phyloP scores from a whole-genome alignment of 345 rosid species.

The Cochlearia excelsa region DNA sequence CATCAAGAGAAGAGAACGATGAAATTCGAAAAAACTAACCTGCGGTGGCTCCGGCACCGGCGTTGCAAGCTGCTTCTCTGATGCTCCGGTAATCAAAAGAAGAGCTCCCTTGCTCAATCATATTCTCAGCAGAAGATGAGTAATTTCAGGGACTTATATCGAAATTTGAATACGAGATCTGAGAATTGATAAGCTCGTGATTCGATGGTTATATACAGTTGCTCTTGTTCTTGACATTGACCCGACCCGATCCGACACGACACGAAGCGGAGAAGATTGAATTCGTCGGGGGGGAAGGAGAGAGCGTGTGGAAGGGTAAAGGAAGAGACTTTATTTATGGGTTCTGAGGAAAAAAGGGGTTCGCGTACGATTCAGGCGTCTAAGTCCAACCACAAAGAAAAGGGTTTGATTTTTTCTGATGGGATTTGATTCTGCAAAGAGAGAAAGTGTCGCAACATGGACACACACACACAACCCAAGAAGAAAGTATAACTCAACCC shows the following conservation, averaged over 20 bases:
- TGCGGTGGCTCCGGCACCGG: too few species aligned
- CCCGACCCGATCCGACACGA: constrained; percentile 4
- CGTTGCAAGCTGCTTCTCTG: too few species aligned
- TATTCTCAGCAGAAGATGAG: too few species aligned
- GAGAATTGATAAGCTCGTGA: not conserved
- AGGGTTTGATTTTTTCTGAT: not conserved
- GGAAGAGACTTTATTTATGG: constrained; percentile 23
- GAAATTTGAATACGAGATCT: constrained; percentile 10
- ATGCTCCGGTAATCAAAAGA: too few species aligned
- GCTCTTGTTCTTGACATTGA: constrained; percentile 26
- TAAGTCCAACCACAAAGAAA: constrained; percentile 14
- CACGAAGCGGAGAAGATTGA: not conserved
- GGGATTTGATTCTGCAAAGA: not conserved
- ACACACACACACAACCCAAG: too few species aligned
- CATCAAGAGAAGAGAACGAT: too few species aligned
- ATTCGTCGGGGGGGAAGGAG: too few species aligned
- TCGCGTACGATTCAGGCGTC: constrained; percentile 30
- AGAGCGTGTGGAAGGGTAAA: constrained; percentile 6
- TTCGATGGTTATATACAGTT: constrained; percentile 13
- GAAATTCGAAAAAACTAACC: too few species aligned
- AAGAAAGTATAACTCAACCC: too few species aligned
- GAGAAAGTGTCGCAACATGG: not conserved
- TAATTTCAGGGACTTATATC: too few species aligned
- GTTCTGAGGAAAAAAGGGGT: not conserved
- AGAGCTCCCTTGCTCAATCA: too few species aligned